Evolutionary conservation across 1,284 basidiomycete species (phyloP), one percentile per base, ranked within the genome.

Genomic region (Mrakiaceae sp.): DNA sequence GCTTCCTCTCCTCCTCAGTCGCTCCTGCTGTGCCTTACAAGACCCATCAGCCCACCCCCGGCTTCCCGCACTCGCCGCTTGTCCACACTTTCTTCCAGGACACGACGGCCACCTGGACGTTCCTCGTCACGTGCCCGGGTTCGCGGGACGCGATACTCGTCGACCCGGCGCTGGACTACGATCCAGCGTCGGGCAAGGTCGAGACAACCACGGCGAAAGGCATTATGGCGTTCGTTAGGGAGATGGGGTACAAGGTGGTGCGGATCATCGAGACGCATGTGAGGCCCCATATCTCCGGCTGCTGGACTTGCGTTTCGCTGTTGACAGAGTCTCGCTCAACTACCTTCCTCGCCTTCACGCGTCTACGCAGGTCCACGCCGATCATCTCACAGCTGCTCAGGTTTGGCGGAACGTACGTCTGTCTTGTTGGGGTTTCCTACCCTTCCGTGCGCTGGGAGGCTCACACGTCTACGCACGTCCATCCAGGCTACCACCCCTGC

Each of bases 151-250:
- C 69, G 10, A 64, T 71, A 54, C 54, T 73, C 53, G 69, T 74
- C 57, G 73, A 74, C 57, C 69, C 73, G 3, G 71, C 69, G 14
- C 69, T 74, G 59, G 71, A 73, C 65, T 74, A 68, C 54, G 71
- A 73, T 54, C 65, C 68, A 0, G 56, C 60, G 2, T 68, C 68
- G 0, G 69, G 69, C 42, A 9, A 5, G 53, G 63, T 74, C 42
- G 62, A 61, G 4, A 71, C 69, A 9, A 52, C 62, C 5, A 67
- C 69, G 14, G 71, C 70, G 3, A 66, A 70, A 40, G 68, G 63
- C 0, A 58, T 74, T 0, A 44, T 68, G 11, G 67, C 60, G 4
- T 73, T 73, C 46, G 49, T 71, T 12, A 39, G 66, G n/a, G 43
- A 67, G 5, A 39, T 68, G 16, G 65, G 58, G 0, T 68, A 68